These are phyloP conservation scores for Leptomonas seymouri DNA, from an alignment of 208 protist species.

Conservation along the genomic window DNA sequence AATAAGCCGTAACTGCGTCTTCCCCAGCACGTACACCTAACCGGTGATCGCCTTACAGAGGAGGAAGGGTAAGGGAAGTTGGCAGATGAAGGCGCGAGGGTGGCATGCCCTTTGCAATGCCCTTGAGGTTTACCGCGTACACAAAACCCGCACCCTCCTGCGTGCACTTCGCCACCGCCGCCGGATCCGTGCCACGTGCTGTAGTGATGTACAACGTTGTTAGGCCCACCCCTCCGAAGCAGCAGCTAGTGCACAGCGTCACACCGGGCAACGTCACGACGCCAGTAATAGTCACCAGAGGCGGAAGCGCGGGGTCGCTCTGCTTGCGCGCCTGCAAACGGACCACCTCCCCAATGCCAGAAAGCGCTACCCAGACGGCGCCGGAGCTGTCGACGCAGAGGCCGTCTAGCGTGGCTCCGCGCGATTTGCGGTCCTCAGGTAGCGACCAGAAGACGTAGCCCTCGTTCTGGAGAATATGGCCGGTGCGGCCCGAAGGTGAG, in stretches of 20 bases:
- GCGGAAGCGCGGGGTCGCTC: neutral
- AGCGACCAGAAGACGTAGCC: conserved; percentile 28
- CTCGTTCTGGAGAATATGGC: neutral
- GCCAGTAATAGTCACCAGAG: conserved; percentile 18
- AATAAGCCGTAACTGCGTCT: neutral
- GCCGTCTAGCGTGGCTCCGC: conserved; percentile 28
- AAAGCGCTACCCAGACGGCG: conserved; percentile 28
- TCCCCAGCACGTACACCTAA: too few relatives aligned
- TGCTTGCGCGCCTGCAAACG: conserved; percentile 22
- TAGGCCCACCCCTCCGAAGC: conserved; percentile 32
- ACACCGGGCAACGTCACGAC: conserved; percentile 24
- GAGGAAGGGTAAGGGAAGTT: neutral
- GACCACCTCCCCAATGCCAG: conserved; percentile 33
- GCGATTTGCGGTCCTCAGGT: conserved; percentile 1
- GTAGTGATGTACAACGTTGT: conserved; percentile 40
- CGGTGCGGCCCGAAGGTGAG: neutral
- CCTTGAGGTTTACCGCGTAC: conserved; percentile 32
- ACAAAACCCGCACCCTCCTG: conserved; percentile 24
- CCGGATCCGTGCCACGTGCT: conserved; percentile 26
- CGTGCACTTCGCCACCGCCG: conserved; percentile 22
- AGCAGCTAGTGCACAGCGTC: conserved; percentile 33
- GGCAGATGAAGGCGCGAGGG: conserved; percentile 12
- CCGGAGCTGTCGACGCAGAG: conserved; percentile 32
- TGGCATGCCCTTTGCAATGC: conserved; percentile 28
- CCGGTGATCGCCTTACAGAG: neutral